Percentiles rank a stretch among this genome's conserved stretches.
phyloP scores from a whole-genome alignment of 2,329 filamentous ascomycete genomes.

The Sclerotinia minor region DNA sequence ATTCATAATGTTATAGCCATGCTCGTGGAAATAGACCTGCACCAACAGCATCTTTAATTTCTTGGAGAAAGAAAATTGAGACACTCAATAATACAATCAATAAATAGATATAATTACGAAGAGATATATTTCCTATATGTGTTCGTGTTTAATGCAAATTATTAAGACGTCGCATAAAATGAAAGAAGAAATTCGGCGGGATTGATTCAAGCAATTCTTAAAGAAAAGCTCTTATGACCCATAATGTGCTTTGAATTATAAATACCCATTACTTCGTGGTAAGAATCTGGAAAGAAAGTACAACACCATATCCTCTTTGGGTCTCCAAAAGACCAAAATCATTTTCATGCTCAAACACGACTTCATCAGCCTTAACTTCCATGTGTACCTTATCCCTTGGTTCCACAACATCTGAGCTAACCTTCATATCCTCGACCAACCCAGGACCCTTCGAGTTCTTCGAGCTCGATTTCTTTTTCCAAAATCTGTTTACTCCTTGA shows the following conservation, averaged over 20 bases:
- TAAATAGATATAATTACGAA: too few species aligned
- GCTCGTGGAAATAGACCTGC: too few species aligned
- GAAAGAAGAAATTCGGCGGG: background rate
- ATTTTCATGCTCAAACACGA: slow-evolving; percentile 65
- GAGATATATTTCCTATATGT: too few species aligned
- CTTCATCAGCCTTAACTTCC: slow-evolving; percentile 44
- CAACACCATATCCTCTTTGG: slow-evolving; percentile 37
- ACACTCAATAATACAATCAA: too few species aligned
- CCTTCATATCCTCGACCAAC: slow-evolving; percentile 20
- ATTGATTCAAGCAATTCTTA: background rate
- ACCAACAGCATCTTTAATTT: too few species aligned
- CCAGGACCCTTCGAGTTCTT: slow-evolving; percentile 7
- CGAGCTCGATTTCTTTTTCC: slow-evolving; percentile 31
- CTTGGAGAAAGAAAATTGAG: too few species aligned
- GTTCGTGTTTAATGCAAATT: too few species aligned
- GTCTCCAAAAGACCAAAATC: slow-evolving; percentile 61
- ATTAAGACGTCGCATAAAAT: too few species aligned
- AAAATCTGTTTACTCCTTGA: slow-evolving; percentile 26
- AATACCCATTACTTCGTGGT: background rate
- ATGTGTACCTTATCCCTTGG: slow-evolving; percentile 32
- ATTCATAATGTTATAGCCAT: too few species aligned
- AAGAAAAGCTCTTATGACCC: background rate
- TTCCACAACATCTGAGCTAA: background rate
- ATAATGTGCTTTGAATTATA: background rate
- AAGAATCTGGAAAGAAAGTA: slow-evolving; percentile 32